Conservation (phyloP, 2,329 filamentous ascomycete species). For the Paecilomyces dactylethromorphus region DNA sequence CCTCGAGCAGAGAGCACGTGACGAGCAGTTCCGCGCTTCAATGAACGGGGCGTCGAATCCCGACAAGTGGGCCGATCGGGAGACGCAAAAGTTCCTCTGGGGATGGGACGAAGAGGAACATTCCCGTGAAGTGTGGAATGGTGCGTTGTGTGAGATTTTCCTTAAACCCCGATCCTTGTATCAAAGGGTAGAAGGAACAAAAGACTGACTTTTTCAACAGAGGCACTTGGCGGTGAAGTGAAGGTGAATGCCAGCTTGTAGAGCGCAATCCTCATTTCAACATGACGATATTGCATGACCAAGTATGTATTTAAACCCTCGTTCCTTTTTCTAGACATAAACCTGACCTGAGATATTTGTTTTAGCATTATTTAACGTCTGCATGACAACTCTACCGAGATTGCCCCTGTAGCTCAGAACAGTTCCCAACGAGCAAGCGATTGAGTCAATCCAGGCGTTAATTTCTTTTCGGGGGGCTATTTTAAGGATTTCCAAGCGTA, state of each 20-base stretch:
- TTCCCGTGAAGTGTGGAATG: conserved; percentile 23
- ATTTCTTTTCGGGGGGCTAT: neutral
- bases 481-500: neutral
- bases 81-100: conserved; percentile 49
- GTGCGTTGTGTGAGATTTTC: conserved; percentile 13
- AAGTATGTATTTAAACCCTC: conserved; percentile 1
- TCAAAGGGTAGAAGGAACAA: neutral
- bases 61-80: conserved; percentile 61
- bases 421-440: neutral
- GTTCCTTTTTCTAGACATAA: neutral
- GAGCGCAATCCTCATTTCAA: neutral
- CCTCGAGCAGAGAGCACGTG: conserved; percentile 31
- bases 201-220: neutral
- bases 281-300: conserved; percentile 3
- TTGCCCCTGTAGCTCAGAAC: neutral
- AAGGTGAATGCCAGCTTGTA: conserved; percentile 1
- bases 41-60: conserved; percentile 31
- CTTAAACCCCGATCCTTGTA: neutral
- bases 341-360: neutral
- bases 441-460: neutral
- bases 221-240: neutral
- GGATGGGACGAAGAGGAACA: conserved; percentile 30
- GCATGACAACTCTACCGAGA: neutral
- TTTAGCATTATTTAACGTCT: neutral
- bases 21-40: conserved; percentile 31